Evolutionary conservation across 1,284 basidiomycete species (phyloP), one percentile per base, ranked within the genome.

Genomic region (Sporisorium scitamineum): DNA sequence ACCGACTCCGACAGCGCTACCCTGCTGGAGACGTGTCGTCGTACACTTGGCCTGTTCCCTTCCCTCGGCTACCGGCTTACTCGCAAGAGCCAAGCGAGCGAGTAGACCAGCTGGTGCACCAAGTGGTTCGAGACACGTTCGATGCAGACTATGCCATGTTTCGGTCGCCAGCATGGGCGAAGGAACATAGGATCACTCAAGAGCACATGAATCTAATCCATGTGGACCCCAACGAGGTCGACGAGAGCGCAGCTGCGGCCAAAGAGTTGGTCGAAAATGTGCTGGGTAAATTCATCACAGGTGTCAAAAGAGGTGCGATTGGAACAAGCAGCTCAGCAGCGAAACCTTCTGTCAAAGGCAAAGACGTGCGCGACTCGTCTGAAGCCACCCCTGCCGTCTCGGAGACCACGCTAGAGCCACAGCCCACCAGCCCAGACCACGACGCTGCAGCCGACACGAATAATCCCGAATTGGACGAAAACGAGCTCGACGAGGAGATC

Each of bases 91-190:
- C 61, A 39, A 29, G 34, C 22, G 42, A 47, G 31, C 32, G 39
- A 7, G 34, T 70, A 0, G 54, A 53, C 37, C 54, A 61, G 47
- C 37, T 61, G 5, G 68, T 65, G 20, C 54, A 53, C 10, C 44
- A 44, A 5, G 31, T 70, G 27, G 68, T 70, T 4, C 54, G 26
- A 37, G 68, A 61, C 0, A 65, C 61, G 1, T 70, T 70, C 13
- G 68, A 65, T 44, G 34, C 34, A 20, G 68, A 70, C 2, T 70
- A 70, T 14, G 58, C 48, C 32, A 64, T 42, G 50, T 70, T 70
- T 18, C 68, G 68, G 27, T 61, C 61, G 8, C 52, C 52, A 13
- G 42, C 54, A 26, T 70, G 58, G 58, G 61, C 27, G 18, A 64
- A 42, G 18, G 16, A 61, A 31, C 68, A 70, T 24, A 41, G 42